Evolutionary conservation across 2,329 filamentous ascomycete species (phyloP).

Genomic region (Polytolypa hystricis): DNA sequence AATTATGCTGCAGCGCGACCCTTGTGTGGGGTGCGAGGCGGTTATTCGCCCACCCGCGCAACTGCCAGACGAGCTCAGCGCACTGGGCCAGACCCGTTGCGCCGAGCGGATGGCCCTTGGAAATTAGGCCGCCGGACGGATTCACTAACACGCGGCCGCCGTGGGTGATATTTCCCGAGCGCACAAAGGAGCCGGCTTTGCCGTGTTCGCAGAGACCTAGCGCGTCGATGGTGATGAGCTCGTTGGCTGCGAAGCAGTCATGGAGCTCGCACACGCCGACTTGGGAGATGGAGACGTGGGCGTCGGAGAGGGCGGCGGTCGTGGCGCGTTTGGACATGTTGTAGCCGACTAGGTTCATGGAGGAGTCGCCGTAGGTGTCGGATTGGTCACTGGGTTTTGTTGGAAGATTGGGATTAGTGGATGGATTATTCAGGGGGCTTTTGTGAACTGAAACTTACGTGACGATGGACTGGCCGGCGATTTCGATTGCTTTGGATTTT

Average conservation of each 20-base stretch:
- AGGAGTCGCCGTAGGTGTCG: constrained; percentile 9
- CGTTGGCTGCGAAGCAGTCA: constrained; percentile 22
- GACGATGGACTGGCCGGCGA: constrained; percentile 13
- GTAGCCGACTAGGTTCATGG: constrained; percentile 21
- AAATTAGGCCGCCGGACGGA: constrained; percentile 20
- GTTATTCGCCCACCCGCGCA: constrained; percentile 22
- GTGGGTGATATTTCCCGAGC: constrained; percentile 16
- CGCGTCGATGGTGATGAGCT: constrained; percentile 17
- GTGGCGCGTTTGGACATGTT: constrained; percentile 19
- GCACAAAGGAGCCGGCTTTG: constrained; percentile 15
- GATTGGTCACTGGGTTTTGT: constrained; percentile 9
- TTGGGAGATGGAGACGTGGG: constrained; percentile 11
- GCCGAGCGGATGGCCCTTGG: constrained; percentile 22
- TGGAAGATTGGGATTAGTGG: too few relatives aligned
- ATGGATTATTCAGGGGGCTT: too few relatives aligned
- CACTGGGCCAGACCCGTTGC: constrained; percentile 23
- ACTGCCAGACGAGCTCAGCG: constrained; percentile 21
- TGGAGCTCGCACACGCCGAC: constrained; percentile 19
- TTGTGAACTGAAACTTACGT: too few relatives aligned
- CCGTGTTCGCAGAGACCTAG: constrained; percentile 16
- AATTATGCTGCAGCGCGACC: constrained; percentile 20
- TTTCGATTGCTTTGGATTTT: constrained; percentile 12
- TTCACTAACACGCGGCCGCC: constrained; percentile 17
- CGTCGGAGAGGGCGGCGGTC: constrained; percentile 14
- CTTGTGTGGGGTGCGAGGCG: constrained; percentile 11